Base-by-base conservation (phyloP, 225 moss, liverwort and hornwort species). In the Marchantia polymorpha region DNA sequence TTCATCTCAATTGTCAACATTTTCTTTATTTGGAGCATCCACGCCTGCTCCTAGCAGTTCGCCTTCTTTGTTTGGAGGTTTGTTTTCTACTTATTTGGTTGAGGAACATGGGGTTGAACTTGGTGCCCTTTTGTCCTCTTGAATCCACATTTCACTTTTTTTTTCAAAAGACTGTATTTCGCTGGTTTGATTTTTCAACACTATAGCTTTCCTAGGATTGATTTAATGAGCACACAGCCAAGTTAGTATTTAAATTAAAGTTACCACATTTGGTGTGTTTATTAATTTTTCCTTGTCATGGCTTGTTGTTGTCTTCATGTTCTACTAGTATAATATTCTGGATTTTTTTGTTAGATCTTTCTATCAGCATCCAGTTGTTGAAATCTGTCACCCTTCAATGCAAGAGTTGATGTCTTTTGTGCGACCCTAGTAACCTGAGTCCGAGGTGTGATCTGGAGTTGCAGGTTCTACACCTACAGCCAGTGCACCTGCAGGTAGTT, bases 21-120 rank as follows among this genome's bases (percentile, higher is more conserved):
- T 90, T 58, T 90, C 93, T 64, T 80, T 94, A 78, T 91, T 91
- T 87, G 93, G 92, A 82, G 88, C 86, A 53, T 88, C 88, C 73
- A 88, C 86, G 31, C 88, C 92, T 70, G 86, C 90, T 81, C 70
- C 87, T 63, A 82, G 58, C 46, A 79, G 53, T 52, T 67, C 81
- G n/a, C 55, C 83, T 47, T 74, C 86, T 4, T 23, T 86, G 49
- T 89, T 89, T 82, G 88, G 88, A 92, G 93, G 95, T 95, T 73
- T 74, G 92, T 91, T 47, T 74, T 80, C 77, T 76, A 27, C 80
- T 66, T 66, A 50, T n/a, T 69, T 26, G 8, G 29, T 20, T 3
- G 69, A 56, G 69, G 52, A 31, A 75, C 13, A 16, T 27, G 10
- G 9, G 75, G 58, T 39, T 27, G 25, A 6, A 15, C n/a, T 46